phyloP scores from a whole-genome alignment of 2,329 filamentous ascomycete species.

The Penicillium verrucosum region DNA sequence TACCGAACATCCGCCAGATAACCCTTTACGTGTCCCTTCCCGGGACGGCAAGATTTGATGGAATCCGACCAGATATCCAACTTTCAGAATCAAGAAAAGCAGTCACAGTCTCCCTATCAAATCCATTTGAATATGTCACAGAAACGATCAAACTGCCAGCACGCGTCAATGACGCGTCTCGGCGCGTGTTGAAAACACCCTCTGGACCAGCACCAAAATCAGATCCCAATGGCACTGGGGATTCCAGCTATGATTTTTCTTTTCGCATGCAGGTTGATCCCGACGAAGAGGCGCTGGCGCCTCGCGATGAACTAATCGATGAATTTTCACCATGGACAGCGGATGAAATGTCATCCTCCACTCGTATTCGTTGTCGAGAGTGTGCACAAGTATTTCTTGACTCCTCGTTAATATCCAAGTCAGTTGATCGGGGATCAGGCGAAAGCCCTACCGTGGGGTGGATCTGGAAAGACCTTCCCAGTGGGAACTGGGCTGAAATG shows the following conservation, averaged over 20 bases:
- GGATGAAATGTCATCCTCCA: constrained; percentile 34
- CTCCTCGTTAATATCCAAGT: neutral
- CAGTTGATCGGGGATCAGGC: neutral
- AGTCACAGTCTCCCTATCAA: constrained; percentile 37
- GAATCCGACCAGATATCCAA: constrained; percentile 22
- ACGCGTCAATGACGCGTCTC: constrained; percentile 30
- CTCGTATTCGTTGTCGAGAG: constrained; percentile 36
- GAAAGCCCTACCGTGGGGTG: constrained; percentile 32
- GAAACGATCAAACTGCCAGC: constrained; percentile 51
- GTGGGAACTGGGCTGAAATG: constrained; percentile 98
- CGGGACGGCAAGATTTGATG: constrained; percentile 4
- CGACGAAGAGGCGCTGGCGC: constrained; percentile 13
- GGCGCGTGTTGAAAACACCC: constrained; percentile 18
- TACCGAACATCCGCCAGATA: constrained; percentile 59
- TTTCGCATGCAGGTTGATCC: constrained; percentile 54
- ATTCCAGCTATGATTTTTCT: constrained; percentile 43
- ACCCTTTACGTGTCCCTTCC: constrained; percentile 55
- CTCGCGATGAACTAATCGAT: constrained; percentile 27
- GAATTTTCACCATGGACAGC: constrained; percentile 41
- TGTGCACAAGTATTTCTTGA: constrained; percentile 25
- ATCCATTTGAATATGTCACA: constrained; percentile 19
- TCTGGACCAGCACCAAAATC: neutral
- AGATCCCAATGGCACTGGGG: neutral
- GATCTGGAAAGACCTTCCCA: constrained; percentile 88
- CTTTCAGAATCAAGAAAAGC: constrained; percentile 37